Base-by-base conservation (phyloP, 2,329 filamentous ascomycete species). In the Colletotrichum paranaense region DNA sequence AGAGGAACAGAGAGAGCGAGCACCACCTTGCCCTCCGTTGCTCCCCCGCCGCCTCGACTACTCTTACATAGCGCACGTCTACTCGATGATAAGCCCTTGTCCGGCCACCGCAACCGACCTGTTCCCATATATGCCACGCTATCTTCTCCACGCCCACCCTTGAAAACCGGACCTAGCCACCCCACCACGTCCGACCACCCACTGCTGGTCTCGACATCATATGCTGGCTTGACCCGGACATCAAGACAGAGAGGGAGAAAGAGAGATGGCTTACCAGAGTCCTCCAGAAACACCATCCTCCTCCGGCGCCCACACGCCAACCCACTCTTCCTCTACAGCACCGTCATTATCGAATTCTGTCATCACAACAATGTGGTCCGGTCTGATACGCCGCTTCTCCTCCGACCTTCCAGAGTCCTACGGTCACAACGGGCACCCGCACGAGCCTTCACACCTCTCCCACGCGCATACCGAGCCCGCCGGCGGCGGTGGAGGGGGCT, bases 371-470 rank as follows among this genome's bases (percentile, higher is more conserved):
- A 86, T 88, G 81, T 88, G 86, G 78, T 90, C 90, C 42, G 92
- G 92, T 22, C 85, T 95, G 64, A 89, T 94, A 75, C 89, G 93
- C 46, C 91, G 92, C 73, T 89, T 94, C 77, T 91, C 89, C 30
- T 84, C 87, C 12, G 88, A 89, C 52, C 78, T 82, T 16, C 62
- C 72, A 28, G 67, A 74, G 68, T 81, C 81, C 72, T 78, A 80
- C 74, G 75, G 57, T 73, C 60, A 69, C 76, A 24, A 73, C 77
- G 16, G 67, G 75, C 19, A 75, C 52, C 75, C 76, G 14, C 74
- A 76, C 30, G 70, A 72, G 24, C 78, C 42, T 49, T 72, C 70
- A 14, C 75, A 76, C 53, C 74, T 77, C 68, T 77, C 79, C 65
- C 74, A 79, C 66, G 76, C 78, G 16, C 76, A 76, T 63, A 72